Percentiles rank a stretch among this genome's conserved stretches.
These are phyloP conservation scores for Cladosporium velox DNA, from an alignment of 2,329 filamentous ascomycete species.

Conservation along the genomic window DNA sequence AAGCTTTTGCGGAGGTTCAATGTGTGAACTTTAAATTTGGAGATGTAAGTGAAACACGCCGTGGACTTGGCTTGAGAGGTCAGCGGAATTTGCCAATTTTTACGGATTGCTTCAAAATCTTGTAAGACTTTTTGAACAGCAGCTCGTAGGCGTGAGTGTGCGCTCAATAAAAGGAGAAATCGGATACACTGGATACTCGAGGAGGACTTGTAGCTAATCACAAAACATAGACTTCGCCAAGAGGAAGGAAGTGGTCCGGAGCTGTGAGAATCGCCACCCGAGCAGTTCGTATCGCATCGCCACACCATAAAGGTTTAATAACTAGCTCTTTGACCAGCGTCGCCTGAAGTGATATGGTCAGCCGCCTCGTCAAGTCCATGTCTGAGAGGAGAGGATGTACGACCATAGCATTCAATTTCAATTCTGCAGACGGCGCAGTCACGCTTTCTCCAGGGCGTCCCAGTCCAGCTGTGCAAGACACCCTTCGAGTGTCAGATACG, in stretches of 20 bases:
- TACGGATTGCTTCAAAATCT: too few relatives aligned
- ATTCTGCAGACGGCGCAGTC: neutral
- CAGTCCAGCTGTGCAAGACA: neutral
- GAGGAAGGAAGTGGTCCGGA: neutral
- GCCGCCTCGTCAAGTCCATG: neutral
- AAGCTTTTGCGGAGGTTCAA: neutral
- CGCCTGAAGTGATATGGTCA: neutral
- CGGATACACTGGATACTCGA: neutral
- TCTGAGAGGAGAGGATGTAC: neutral
- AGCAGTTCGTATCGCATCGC: neutral
- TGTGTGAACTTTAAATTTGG: neutral
- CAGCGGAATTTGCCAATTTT: neutral
- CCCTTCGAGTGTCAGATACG: neutral
- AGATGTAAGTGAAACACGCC: neutral
- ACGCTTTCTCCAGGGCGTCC: neutral
- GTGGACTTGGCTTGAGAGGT: neutral
- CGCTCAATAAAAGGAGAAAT: neutral
- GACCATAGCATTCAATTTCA: neutral
- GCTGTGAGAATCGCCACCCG: neutral
- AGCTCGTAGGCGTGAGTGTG: neutral
- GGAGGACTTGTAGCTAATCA: neutral
- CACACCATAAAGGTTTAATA: neutral
- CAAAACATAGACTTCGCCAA: neutral
- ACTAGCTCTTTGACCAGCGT: neutral
- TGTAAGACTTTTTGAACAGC: neutral